Percentiles rank a stretch among this genome's conserved stretches.
phyloP scores from a whole-genome alignment of 495 filamentous ascomycete genomes.

The Xylaria sp. region DNA sequence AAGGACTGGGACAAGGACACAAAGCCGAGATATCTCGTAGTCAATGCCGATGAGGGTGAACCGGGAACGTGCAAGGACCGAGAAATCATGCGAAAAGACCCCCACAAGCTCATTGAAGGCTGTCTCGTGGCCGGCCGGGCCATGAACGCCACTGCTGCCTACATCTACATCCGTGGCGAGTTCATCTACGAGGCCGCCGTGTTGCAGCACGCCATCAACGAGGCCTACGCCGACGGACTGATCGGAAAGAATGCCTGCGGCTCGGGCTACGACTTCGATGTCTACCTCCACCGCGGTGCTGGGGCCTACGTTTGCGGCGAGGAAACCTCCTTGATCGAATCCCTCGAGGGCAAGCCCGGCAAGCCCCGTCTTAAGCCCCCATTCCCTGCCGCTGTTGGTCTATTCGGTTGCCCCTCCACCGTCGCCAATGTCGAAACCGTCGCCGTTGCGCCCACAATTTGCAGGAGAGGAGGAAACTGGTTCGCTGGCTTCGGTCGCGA shows the following conservation, averaged over 20 bases:
- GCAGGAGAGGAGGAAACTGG: conserved; percentile 89
- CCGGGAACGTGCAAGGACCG: conserved; percentile 99
- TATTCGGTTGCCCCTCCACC: conserved; percentile 97
- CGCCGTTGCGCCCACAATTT: conserved; percentile 94
- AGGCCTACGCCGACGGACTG: conserved; percentile 90
- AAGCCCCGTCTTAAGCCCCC: conserved; percentile 98
- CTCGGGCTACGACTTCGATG: conserved; percentile 96
- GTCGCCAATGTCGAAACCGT: conserved; percentile 98
- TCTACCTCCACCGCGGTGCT: conserved; percentile 95
- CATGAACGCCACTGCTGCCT: conserved; percentile 97
- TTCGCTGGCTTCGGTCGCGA: conserved; percentile 93
- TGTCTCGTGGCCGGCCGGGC: conserved; percentile 95
- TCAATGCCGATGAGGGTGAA: conserved; percentile 99
- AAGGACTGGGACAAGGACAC: conserved; percentile 99
- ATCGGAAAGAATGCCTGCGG: conserved; percentile 98
- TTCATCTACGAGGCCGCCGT: conserved; percentile 97
- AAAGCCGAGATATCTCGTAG: conserved; percentile 93
- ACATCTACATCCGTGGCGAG: conserved; percentile 99
- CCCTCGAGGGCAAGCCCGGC: conserved; percentile 95
- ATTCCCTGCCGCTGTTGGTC: conserved; percentile 94
- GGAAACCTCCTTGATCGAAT: conserved; percentile 97
- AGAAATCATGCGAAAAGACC: conserved; percentile 99
- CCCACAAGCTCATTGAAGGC: conserved; percentile 97
- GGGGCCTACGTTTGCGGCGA: conserved; percentile 98
- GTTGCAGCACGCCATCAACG: conserved; percentile 92